These are phyloP conservation scores for Boletellus deceptivus DNA, from an alignment of 1,284 basidiomycete genomes.

Conservation along the genomic window DNA sequence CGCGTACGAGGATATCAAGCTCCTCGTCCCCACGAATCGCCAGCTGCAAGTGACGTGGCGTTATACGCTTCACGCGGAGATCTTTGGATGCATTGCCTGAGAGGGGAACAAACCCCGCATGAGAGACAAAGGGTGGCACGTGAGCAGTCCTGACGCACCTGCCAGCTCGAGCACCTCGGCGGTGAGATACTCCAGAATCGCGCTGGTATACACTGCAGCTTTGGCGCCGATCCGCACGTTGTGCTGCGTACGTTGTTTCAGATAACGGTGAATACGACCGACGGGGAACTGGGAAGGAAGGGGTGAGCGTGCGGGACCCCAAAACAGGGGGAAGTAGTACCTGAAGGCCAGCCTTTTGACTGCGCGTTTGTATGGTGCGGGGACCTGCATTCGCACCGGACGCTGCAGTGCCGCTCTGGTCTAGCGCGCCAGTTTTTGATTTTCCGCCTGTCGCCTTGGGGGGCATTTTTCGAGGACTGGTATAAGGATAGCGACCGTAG, in stretches of 20 bases:
- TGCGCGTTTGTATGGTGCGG: conserved; percentile 63
- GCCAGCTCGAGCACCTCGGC: conserved; percentile 90
- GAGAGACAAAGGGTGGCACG: neutral
- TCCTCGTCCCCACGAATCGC: conserved; percentile 97
- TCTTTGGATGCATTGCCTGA: conserved; percentile 96
- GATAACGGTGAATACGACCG: conserved; percentile 92
- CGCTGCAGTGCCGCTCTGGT: conserved; percentile 42
- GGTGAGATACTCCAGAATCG: conserved; percentile 88
- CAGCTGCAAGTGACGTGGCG: conserved; percentile 88
- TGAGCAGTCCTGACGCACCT: conserved; percentile 47
- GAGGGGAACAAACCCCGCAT: neutral
- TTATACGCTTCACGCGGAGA: conserved; percentile 94
- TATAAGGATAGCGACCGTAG: conserved; percentile 24
- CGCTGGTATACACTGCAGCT: conserved; percentile 89
- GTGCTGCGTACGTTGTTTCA: conserved; percentile 91
- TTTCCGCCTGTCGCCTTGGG: conserved; percentile 38
- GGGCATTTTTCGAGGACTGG: conserved; percentile 27
- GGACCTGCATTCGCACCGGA: conserved; percentile 38
- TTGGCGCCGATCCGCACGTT: conserved; percentile 92
- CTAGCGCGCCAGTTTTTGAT: conserved; percentile 35
- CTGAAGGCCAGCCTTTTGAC: conserved; percentile 82
- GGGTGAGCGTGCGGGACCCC: conserved; percentile 1
- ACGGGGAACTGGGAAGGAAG: conserved; percentile 72
- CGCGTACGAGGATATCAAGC: conserved; percentile 74
- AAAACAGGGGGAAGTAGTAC: conserved; percentile 39